Evolutionary conservation across 805 yeast species (phyloP), one percentile per base, ranked within the genome.

Genomic region (Saccharomycopsis selenospora): DNA sequence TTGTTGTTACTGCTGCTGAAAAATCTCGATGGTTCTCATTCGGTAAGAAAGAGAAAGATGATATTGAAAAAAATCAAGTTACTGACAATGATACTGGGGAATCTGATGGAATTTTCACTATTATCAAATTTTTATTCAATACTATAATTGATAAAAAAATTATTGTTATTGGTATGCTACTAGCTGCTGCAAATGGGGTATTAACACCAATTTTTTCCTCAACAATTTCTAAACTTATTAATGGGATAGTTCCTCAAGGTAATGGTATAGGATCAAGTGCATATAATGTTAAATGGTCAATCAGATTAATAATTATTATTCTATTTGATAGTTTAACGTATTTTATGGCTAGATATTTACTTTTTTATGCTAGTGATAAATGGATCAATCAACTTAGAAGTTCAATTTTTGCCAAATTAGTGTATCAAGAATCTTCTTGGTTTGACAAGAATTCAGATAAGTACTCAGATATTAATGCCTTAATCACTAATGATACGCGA

Each of bases 401-500:
- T 8, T 47, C 50, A 10, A 67, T 79, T 0, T 76, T 87, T 55
- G 55, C 58, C 1, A 69, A 66, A 26, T 66, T 89, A 3, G 62
- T 77, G 2, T 60, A 65, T 1, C 85, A 82, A 52, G 74, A 74
- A 25, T 56, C 76, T 57, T 53, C 65, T 2, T 86, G 85, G 80
- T 77, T 75, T 56, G 66, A 65, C 22, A 55, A 57, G 2, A 63
- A 66, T 13, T 57, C 53, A 10, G 66, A 61, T 48, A 68, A 65
- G 36, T 69, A 79, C 2, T 74, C 78, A 29, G 82, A 75, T 54
- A 56, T 85, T 11, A 71, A 82, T 18, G 77, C 95, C 0, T 67
- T 90, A 14, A 55, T 91, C 2, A 68, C 90, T 72, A 88, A 86
- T 59, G 97, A 93, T 60, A 64, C 86, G 0, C 78, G 96, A 56